Evolutionary conservation across 768 basidiomycete species (phyloP), one percentile per base, ranked within the genome.

Genomic region (Tricholoma furcatifolium): DNA sequence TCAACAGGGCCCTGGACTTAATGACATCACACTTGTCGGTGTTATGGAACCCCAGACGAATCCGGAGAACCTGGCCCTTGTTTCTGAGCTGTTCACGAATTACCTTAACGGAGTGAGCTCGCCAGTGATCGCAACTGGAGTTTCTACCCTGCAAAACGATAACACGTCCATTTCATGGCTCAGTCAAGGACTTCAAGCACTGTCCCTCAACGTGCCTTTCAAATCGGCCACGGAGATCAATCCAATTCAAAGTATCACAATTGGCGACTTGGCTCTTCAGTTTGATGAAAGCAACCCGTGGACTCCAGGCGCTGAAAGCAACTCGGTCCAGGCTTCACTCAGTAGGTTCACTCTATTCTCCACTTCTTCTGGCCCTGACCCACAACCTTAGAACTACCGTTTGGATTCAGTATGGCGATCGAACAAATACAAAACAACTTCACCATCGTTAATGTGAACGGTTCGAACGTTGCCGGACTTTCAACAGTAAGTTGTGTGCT

Each of bases 61-160:
- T 20, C 53, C 75, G 9, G 62, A 67, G 6, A 68, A 77, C 41
- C 75, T 88, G 36, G 70, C 66, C 3, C 59, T 62, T n/a, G 70
- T 88, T 43, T 84, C 84, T 6, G 64, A 79, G 48, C 70, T 90
- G 38, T 90, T 90, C 66, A 87, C 85, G 14, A 79, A 81, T 43
- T 89, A 87, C 62, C 70, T 91, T 57, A 89, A 91, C 60, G 77
- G 84, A 20, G 78, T 81, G 20, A 65, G 59, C 15, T 81, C 85
- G 3, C 75, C 70, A 3, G 83, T 89, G 34, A 62, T 82, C 51
- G 88, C 86, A 1, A 72, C 69, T 11, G 88, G 87, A 14, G 64
- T 70, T 45, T 84, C 83, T 18, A 83, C 85, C 9, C 63, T 78
- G 3, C 85, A 85, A 55, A 43, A 67, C 3, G 83, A 87, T 63